Base-by-base conservation (phyloP, 2,329 filamentous ascomycete species). In the Fusarium metavorans region DNA sequence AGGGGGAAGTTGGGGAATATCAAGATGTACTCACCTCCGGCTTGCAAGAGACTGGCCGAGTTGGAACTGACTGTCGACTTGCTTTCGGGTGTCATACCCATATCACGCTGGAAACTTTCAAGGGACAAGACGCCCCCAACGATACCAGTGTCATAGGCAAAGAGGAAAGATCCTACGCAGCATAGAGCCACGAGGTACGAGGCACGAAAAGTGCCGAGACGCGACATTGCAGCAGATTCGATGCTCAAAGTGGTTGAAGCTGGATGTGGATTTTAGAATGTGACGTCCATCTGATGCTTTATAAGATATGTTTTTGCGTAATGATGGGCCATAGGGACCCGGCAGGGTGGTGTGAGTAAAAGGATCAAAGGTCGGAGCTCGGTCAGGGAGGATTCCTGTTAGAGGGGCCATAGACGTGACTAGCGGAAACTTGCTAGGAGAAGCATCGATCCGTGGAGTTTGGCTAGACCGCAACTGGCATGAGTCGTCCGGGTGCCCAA, bases 61-160 rank as follows among this genome's bases (percentile, higher is more conserved):
- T 84, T 83, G 20, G 83, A 84, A 54, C 79, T 79, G 20, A 84
- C 82, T 16, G 75, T 81, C 1, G 82, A 69, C 54, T 80, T 78
- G 50, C 81, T 76, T 8, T 69, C 72, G 2, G 77, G 72, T 5
- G 72, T 79, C 63, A 82, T 81, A 20, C 81, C 76, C 71, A 85
- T 84, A 67, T 85, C 84, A 10, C 73, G 68, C 39, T 83, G 81
- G 73, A 85, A 85, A 25, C 81, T 81, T 37, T 77, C 59, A 10
- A 85, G 78, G 7, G 82, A 83, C 45, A 85, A 74, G 54, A 85
- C 81, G 7, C 84, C 83, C 11, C 85, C 85, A 18, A 85, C 79
- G 41, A 85, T 83, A 18, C 84, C 84, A 2, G 84, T 85, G 68
- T 85, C 84, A 64, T 86, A 85, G 68, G 83, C 83, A 71, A 81